phyloP scores from a whole-genome alignment of 371 early-diverging fungal genomes.

The Lichtheimia corymbifera region DNA sequence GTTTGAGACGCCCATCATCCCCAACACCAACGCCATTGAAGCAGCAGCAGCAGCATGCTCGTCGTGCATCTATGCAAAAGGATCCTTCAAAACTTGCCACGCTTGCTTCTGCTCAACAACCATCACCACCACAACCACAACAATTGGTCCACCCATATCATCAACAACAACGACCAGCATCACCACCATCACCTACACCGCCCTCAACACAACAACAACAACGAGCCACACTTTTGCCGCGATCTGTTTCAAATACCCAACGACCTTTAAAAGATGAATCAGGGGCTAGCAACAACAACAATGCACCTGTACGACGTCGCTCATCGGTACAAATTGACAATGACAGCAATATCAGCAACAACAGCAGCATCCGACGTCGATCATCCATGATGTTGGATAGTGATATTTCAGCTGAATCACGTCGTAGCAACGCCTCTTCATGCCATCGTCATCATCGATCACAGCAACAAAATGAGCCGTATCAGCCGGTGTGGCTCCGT shows the following conservation, averaged over 20 bases:
- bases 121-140: conserved; percentile 1
- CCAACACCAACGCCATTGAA: not conserved
- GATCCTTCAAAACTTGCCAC: not conserved
- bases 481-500: conserved; percentile 22
- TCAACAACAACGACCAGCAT: conserved; percentile 1
- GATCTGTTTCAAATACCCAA: not conserved
- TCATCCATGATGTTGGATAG: conserved; percentile 9
- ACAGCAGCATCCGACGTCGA: conserved; percentile 4
- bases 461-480: too few relatives aligned
- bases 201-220: not conserved
- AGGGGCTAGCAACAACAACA: conserved; percentile 7
- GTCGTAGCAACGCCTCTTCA: conserved; percentile 13
- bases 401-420: conserved; percentile 16
- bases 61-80: not conserved
- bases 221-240: conserved; percentile 1
- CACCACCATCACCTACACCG: conserved; percentile 1
- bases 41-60: too few relatives aligned
- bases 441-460: too few relatives aligned
- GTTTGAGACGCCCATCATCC: conserved; percentile 7
- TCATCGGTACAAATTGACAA: not conserved
- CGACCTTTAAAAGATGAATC: too few relatives aligned
- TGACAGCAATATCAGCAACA: not conserved
- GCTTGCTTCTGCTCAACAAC: conserved; percentile 1
- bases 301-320: conserved; percentile 1
- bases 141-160: not conserved